Evolutionary conservation across 163 green algal species (phyloP), one percentile per base, ranked within the genome.

Genomic region (Scenedesmus sp.): DNA sequence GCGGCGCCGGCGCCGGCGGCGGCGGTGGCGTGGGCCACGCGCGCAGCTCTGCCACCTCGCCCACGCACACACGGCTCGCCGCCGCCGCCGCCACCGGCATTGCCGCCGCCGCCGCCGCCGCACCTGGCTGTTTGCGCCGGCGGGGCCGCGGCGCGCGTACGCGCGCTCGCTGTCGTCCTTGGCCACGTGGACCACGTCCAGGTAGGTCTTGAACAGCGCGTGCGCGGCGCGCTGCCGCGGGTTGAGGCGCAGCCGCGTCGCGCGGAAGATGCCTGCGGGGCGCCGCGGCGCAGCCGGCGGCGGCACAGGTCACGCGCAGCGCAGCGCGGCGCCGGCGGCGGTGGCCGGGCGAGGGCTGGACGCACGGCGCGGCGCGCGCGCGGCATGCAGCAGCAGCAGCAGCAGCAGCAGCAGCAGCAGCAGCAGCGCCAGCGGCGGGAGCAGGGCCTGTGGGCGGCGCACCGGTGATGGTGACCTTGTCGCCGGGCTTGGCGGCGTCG

Each of bases 131-230:
- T 36, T 31, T 6, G 39, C 39, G 39, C 39, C 39, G 6, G 56
- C 56, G n/a, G 56, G 28, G 58, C 58, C 58, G 31, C 69, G 58
- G 9, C 34, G 69, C 50, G 15, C 66, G 69, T 67, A 77, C 31
- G 66, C 53, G 53, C 48, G 50, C 39, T 71, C 71, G 22, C 83
- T 86, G 80, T 94, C 83, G 48, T 93, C 85, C 56, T 71, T 71
- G 11, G 26, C 70, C 15, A 99, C 87, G 86, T 99, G 96, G 58
- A 98, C 88, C 26, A 96, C 87, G 70, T 99, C 95, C 15, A 99
- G 78, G 89, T 98, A 97, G 10, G 96, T 98, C 83, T 96, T 97
- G 91, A 97, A 99, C 15, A 98, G 82, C 5, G 89, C 87, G 78
- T 94, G 91, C 36, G 91, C 50, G 0, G 80, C 88, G 47, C 92